Evolutionary conservation across 345 rosid genomes (phyloP).

Genomic region (Moricandia moricandioides): DNA sequence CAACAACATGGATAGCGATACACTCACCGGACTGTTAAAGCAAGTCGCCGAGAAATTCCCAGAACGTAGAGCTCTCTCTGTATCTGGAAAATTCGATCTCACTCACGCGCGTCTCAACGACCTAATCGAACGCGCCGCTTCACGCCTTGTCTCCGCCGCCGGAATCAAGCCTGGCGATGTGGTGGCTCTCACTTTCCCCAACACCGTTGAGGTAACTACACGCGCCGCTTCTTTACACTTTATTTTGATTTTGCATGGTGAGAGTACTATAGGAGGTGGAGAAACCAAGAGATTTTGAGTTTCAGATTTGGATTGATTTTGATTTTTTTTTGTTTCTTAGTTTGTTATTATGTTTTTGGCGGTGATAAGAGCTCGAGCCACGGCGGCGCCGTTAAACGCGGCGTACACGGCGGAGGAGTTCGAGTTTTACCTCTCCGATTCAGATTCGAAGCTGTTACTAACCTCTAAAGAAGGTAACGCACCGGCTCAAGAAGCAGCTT

Average conservation of each 20-base stretch:
- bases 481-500: slow-evolving; percentile 60
- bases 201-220: slow-evolving; percentile 57
- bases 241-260: background rate
- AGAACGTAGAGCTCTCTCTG: slow-evolving; percentile 43
- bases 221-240: background rate
- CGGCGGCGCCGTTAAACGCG: slow-evolving; percentile 66
- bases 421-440: slow-evolving; percentile 71
- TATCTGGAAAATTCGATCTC: slow-evolving; percentile 55
- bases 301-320: background rate
- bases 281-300: background rate
- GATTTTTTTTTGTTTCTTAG: slow-evolving; percentile 35
- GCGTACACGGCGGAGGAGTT: slow-evolving; percentile 72
- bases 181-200: slow-evolving; percentile 62
- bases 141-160: slow-evolving; percentile 42
- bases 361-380: slow-evolving; percentile 52
- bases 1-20: slow-evolving; percentile 40
- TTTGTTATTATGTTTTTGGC: slow-evolving; percentile 56
- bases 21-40: slow-evolving; percentile 48
- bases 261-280: background rate
- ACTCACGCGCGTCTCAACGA: slow-evolving; percentile 52
- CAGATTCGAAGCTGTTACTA: slow-evolving; percentile 59
- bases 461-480: slow-evolving; percentile 47
- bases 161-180: slow-evolving; percentile 56
- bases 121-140: slow-evolving; percentile 50
- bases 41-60: slow-evolving; percentile 46